Base-by-base conservation (phyloP, 106 monocot genomes). In the Alisma plantagoaquatica region DNA sequence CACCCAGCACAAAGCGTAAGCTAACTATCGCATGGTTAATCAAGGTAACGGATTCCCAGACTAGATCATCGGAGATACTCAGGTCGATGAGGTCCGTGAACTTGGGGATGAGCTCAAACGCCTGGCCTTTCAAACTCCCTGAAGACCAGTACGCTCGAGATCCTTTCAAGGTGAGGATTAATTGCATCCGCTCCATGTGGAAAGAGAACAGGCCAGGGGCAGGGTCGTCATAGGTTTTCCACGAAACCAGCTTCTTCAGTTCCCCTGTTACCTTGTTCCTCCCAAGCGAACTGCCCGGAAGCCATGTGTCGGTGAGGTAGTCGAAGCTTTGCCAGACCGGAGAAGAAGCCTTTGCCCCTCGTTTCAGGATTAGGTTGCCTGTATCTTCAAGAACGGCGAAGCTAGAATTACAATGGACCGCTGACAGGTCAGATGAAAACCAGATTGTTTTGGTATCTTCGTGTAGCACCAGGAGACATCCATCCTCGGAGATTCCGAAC, bases 61-160 rank as follows among this genome's bases (percentile, higher is more conserved):
- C 33, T 1, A 60, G 49, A 24, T 66, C 60, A 20, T 53, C 61
- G 54, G 47, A 55, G 10, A 47, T 55, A 29, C 56, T 66, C 63
- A 31, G 38, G 3, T 31, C 23, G 2, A 7, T 8, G 30, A 53
- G 45, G 46, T 43, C 30, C 6, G 38, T 19, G 53, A 33, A 64
- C 22, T 59, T 25, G 0, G 60, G 74, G 1, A 66, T 41, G 3
- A 19, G 22, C 17, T 31, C 35, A 62, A 78, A 77, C 51, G 31
- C 60, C 21, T 64, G 43, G 20, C 67, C 63, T 47, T 71, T 72
- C 78, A 77, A 77, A 4, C 42, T 7, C 3, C 83, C 73, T 23
- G 74, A 78, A 4, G 31, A 44, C 77, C 83, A 83, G 57, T 66
- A 78, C 7, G 48, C 54, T 22, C 48, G 24, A 2, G 59, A 41